Percentiles rank a stretch among this genome's conserved stretches.
Evolutionary conservation across 2,329 filamentous ascomycete genomes (phyloP).

Genomic region (Trichoderma koningiopsis): DNA sequence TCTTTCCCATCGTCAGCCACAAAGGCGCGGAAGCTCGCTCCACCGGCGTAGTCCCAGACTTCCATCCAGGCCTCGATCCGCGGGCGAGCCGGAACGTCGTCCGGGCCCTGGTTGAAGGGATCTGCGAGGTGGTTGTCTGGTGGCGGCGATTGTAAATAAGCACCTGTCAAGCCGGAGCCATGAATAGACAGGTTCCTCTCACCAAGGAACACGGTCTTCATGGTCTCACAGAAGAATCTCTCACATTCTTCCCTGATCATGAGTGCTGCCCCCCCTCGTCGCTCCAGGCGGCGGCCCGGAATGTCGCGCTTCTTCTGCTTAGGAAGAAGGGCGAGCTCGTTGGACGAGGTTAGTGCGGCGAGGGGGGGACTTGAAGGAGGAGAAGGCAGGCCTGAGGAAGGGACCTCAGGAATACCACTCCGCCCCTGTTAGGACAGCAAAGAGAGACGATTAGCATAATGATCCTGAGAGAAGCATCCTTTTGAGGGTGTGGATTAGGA

Average conservation of each 20-base stretch:
- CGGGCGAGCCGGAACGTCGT: conserved; percentile 37
- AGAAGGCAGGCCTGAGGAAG: conserved; percentile 79
- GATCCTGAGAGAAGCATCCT: too few relatives aligned
- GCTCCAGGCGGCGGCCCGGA: conserved; percentile 48
- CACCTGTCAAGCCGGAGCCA: conserved; percentile 87
- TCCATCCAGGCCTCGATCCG: conserved; percentile 68
- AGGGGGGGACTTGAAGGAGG: conserved; percentile 88
- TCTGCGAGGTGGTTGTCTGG: conserved; percentile 50
- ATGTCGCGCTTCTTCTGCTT: conserved; percentile 54
- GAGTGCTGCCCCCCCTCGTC: conserved; percentile 89
- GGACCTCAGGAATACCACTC: conserved; percentile 96
- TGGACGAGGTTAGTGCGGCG: conserved; percentile 69
- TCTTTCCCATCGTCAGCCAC: conserved; percentile 69
- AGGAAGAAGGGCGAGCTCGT: conserved; percentile 66
- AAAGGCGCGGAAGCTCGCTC: conserved; percentile 84
- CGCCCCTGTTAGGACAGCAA: conserved; percentile 56
- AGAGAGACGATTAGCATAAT: background rate
- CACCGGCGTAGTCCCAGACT: conserved; percentile 83
- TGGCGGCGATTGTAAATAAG: conserved; percentile 58
- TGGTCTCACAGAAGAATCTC: conserved; percentile 98
- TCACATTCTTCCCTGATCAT: conserved; percentile 99
- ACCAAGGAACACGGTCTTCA: conserved; percentile 93
- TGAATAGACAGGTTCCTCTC: conserved; percentile 77
- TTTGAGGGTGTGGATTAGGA: conserved; percentile 26
- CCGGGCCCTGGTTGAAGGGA: conserved; percentile 37